phyloP scores from a whole-genome alignment of 208 protist genomes.

The Wallacemonas collosoma region DNA sequence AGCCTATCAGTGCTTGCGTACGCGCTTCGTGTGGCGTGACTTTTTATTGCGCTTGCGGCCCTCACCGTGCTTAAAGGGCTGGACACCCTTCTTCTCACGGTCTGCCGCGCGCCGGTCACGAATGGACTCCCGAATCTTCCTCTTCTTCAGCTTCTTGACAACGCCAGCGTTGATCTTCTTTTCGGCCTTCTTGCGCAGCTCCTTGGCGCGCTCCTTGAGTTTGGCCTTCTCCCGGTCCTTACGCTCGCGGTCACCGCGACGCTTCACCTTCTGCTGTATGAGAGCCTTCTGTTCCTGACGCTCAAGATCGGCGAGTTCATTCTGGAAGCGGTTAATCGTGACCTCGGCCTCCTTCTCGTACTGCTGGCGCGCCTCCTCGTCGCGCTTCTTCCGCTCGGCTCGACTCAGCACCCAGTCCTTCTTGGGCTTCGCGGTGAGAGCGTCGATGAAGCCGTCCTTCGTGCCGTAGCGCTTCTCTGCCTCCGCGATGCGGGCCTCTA shows the following conservation, averaged over 20 bases:
- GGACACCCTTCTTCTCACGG: slow-evolving; percentile 61
- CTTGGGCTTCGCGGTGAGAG: slow-evolving; percentile 45
- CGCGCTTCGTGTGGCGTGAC: slow-evolving; percentile 61
- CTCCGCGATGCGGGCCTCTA: slow-evolving; percentile 68
- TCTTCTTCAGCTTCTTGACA: slow-evolving; percentile 89
- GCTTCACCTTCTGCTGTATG: slow-evolving; percentile 46
- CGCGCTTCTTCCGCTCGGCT: slow-evolving; percentile 62
- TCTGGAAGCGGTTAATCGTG: slow-evolving; percentile 83
- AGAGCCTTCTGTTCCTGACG: slow-evolving; percentile 66
- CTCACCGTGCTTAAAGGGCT: slow-evolving; percentile 54
- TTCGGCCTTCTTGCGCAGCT: slow-evolving; percentile 71
- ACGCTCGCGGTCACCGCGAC: slow-evolving; percentile 53
- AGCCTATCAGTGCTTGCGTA: slow-evolving; percentile 62
- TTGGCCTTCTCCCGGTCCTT: slow-evolving; percentile 58
- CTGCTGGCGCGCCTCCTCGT: slow-evolving; percentile 57
- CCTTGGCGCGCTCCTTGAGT: slow-evolving; percentile 49
- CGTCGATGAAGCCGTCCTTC: slow-evolving; percentile 27
- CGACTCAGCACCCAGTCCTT: slow-evolving; percentile 79
- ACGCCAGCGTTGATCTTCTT: slow-evolving; percentile 81
- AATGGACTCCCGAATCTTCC: slow-evolving; percentile 70
- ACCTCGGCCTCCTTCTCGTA: slow-evolving; percentile 90
- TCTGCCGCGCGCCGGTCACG: slow-evolving; percentile 66
- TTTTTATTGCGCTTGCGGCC: slow-evolving; percentile 73
- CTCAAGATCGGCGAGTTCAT: slow-evolving; percentile 68
- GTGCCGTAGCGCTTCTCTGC: slow-evolving; percentile 79